Conservation (phyloP, 2,329 filamentous ascomycete species). For the Exophiala spinifera region DNA sequence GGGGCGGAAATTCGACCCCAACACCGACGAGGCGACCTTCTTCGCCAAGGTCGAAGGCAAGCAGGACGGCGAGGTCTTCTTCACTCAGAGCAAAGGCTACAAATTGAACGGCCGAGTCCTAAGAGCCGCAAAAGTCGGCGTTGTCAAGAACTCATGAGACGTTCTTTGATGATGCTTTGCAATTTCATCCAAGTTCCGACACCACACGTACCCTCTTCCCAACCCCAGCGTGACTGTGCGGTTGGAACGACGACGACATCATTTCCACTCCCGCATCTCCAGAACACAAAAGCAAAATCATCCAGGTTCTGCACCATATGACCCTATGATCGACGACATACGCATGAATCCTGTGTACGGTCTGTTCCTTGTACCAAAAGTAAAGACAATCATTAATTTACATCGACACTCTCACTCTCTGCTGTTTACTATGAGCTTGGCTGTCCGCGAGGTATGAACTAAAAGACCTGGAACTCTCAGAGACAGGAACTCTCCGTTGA, state of each 20-base stretch:
- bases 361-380: too few relatives aligned
- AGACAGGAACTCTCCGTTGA: not conserved
- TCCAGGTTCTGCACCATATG: not conserved
- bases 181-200: too few relatives aligned
- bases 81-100: slow-evolving; percentile 94
- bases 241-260: too few relatives aligned
- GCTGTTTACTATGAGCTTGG: too few relatives aligned
- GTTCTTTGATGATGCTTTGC: too few relatives aligned
- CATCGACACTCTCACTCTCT: too few relatives aligned
- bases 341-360: too few relatives aligned
- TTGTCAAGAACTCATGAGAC: slow-evolving; percentile 72
- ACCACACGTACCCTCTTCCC: not conserved
- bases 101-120: slow-evolving; percentile 85
- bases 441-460: too few relatives aligned
- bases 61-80: slow-evolving; percentile 86
- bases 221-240: not conserved
- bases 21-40: slow-evolving; percentile 94
- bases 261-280: not conserved
- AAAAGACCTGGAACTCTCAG: not conserved
- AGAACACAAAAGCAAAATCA: not conserved
- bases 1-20: slow-evolving; percentile 89
- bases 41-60: slow-evolving; percentile 84
- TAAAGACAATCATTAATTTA: too few relatives aligned
- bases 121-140: slow-evolving; percentile 91
- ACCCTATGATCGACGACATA: too few relatives aligned